Conservation (phyloP, 257 asterid genomes). For the Scutellaria barbata region DNA sequence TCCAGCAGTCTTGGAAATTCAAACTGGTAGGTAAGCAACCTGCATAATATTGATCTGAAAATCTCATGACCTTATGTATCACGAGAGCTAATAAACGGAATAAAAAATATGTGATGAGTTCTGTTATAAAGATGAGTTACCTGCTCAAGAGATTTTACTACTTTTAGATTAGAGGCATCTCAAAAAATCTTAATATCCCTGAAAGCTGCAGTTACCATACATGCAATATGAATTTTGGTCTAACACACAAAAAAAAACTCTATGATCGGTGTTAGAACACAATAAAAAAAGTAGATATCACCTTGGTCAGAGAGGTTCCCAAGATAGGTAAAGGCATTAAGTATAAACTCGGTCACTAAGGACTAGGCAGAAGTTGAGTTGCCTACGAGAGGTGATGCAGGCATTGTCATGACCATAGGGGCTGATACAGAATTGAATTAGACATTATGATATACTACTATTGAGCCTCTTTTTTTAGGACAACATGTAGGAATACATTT, state of each 20-base stretch:
- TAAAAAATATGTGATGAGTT: background rate
- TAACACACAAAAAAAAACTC: background rate
- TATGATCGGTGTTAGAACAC: slow-evolving; percentile 2
- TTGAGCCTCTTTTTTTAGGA: background rate
- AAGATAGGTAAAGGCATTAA: slow-evolving; percentile 35
- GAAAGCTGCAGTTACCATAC: slow-evolving; percentile 34
- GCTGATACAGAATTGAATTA: slow-evolving; percentile 42
- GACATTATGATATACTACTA: background rate
- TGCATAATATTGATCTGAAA: slow-evolving; percentile 34
- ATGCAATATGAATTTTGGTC: slow-evolving; percentile 18
- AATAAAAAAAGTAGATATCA: background rate
- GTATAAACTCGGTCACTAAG: slow-evolving; percentile 28
- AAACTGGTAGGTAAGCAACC: slow-evolving; percentile 44
- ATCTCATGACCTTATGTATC: background rate
- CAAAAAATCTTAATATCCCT: slow-evolving; percentile 37
- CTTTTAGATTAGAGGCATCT: slow-evolving; percentile 31
- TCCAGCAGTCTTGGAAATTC: slow-evolving; percentile 59
- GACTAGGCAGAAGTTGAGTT: slow-evolving; percentile 33
- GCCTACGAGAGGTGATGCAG: slow-evolving; percentile 27
- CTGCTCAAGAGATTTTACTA: slow-evolving; percentile 43
- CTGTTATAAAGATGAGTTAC: slow-evolving; percentile 38
- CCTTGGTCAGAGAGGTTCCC: slow-evolving; percentile 38
- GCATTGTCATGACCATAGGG: slow-evolving; percentile 20
- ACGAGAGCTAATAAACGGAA: slow-evolving; percentile 19
- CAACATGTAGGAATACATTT: slow-evolving; percentile 4